A percentile compares a stretch with the other conserved stretches of the same genome.
phyloP scores from a whole-genome alignment of 2,329 filamentous ascomycete genomes.

The Colletotrichum tamarilloi region DNA sequence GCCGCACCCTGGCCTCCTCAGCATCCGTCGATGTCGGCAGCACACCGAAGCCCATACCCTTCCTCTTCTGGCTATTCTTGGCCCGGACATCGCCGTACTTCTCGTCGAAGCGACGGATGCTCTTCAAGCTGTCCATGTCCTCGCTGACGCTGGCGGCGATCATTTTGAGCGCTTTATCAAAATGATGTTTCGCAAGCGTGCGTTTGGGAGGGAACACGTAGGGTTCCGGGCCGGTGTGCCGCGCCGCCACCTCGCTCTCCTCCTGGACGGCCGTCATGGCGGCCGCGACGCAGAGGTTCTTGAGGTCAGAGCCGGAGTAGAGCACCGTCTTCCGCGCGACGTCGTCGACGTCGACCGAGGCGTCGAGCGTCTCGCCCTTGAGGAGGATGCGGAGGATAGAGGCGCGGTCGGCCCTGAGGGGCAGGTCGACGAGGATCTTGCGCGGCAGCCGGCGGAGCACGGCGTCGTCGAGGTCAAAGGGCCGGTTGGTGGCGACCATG shows the following conservation, averaged over 20 bases:
- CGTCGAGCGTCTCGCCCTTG: slow-evolving; percentile 72
- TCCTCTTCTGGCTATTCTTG: slow-evolving; percentile 60
- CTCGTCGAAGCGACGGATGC: slow-evolving; percentile 95
- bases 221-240: slow-evolving; percentile 51
- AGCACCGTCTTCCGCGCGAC: slow-evolving; percentile 77
- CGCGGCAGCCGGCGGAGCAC: slow-evolving; percentile 81
- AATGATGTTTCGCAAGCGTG: slow-evolving; percentile 75
- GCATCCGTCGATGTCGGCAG: slow-evolving; percentile 51
- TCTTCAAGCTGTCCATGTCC: slow-evolving; percentile 87
- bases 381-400: slow-evolving; percentile 80
- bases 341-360: slow-evolving; percentile 68
- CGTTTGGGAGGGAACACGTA: slow-evolving; percentile 77
- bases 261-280: slow-evolving; percentile 84
- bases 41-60: slow-evolving; percentile 69
- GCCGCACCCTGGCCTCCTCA: slow-evolving; percentile 58
- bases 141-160: slow-evolving; percentile 94
- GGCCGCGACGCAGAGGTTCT: slow-evolving; percentile 83
- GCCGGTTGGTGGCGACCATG: slow-evolving; percentile 97
- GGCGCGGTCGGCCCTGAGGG: slow-evolving; percentile 72
- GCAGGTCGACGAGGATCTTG: slow-evolving; percentile 79
- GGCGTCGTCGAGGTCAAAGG: slow-evolving; percentile 93
- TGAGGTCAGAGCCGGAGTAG: slow-evolving; percentile 86
- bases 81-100: slow-evolving; percentile 85
- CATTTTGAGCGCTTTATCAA: slow-evolving; percentile 86
- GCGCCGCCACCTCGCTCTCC: slow-evolving; percentile 62